Evolutionary conservation across 148 eudicot species (phyloP), one percentile per base, ranked within the genome.

Genomic region (Heliosperma pusillum): DNA sequence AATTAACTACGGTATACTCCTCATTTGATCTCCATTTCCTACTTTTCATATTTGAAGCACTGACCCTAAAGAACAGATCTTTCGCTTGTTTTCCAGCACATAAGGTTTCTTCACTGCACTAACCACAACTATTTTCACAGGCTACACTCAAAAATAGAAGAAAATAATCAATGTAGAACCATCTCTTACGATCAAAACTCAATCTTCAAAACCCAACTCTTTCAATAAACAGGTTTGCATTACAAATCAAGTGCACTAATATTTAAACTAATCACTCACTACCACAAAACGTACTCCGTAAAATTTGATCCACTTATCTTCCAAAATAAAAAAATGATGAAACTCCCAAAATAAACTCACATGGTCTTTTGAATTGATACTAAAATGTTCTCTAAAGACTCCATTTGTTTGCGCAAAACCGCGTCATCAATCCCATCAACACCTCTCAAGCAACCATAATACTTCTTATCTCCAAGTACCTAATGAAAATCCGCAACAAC

Each of bases 381-480:
- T 79, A 90, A 71, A 81, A 83, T 88, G 55, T 30, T 80, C 61
- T 85, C 88, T 74, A 94, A 73, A 16, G 97, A 86, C 50, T 90
- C 88, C 91, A 91, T 74, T 81, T 94, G 98, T 78, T 90, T 94
- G 26, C 65, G 75, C 76, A 84, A 78, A 29, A 91, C 85, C 8
- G 83, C 83, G 57, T 77, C 83, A 72, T 86, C 80, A 44, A 94
- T 79, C 63, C 90, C 89, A 56, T 79, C 87, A 77, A 94, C 72
- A 75, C 81, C 82, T 77, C 72, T 88, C 87, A 94, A 83, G 40
- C 78, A 30, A 80, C 97, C 93, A 85, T 88, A 94, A 42, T 91
- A 79, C 69, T 73, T 85, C 19, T 78, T 77, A 78, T 94, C 79
- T 62, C 79, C 89, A 74, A 91, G 80, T 65, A 87, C 75, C 97